A percentile compares a stretch with the other conserved stretches of the same genome.
phyloP scores from a whole-genome alignment of 768 basidiomycete genomes.

The Lactarius quietus region DNA sequence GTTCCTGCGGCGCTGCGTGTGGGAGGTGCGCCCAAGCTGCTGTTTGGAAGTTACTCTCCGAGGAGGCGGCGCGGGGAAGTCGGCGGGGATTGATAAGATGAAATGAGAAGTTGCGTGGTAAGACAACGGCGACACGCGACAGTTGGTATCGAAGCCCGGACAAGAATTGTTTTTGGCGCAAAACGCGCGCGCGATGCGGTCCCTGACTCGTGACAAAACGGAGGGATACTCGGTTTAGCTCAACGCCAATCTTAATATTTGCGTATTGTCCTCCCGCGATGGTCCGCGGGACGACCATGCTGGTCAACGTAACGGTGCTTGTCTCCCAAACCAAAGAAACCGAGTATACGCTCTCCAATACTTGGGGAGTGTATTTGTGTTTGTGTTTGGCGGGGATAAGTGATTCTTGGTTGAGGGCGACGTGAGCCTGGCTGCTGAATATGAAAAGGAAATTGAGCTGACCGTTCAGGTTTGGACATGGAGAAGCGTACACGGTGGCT shows the following conservation, averaged over 20 bases:
- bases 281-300: constrained; percentile 39
- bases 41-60: constrained; percentile 9
- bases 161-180: constrained; percentile 19
- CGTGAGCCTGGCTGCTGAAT: background rate
- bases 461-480: too few species aligned
- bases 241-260: constrained; percentile 17
- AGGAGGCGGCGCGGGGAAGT: constrained; percentile 10
- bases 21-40: constrained; percentile 15
- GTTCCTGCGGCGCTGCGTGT: constrained; percentile 12
- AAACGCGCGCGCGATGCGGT: constrained; percentile 11
- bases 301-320: constrained; percentile 40
- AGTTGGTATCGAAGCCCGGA: constrained; percentile 13
- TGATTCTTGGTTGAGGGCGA: constrained; percentile 21
- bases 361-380: constrained; percentile 28
- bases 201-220: constrained; percentile 16
- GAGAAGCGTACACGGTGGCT: constrained; percentile 21
- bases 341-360: constrained; percentile 39
- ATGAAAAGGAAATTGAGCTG: background rate
- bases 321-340: constrained; percentile 36
- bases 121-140: constrained; percentile 17
- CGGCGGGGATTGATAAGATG: constrained; percentile 11
- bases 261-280: constrained; percentile 6
- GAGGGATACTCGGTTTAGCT: constrained; percentile 6
- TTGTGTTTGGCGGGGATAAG: constrained; percentile 4
- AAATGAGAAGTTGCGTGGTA: constrained; percentile 13